Base-by-base conservation (phyloP, 2,329 filamentous ascomycete genomes). In the Colletotrichum musicola region DNA sequence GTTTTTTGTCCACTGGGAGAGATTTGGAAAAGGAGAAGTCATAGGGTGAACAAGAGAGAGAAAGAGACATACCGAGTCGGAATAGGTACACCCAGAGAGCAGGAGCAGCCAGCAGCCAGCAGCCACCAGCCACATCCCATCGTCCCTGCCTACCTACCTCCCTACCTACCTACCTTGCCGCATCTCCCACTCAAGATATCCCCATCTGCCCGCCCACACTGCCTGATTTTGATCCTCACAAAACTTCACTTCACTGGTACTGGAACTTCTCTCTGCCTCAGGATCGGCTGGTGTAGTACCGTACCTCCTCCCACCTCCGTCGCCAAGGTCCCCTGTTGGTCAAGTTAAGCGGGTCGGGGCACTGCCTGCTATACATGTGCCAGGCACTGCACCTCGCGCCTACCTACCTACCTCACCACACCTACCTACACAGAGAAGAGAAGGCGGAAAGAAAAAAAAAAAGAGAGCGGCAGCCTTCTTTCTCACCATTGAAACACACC, bases 381-480 rank as follows among this genome's bases (percentile, higher is more conserved):
- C 51, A 63, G 64, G 64, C 59, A 64, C 64, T 44, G 40, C 42
- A 46, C 51, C 53, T 54, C 18, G 59, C 38, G 27, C 47, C 42
- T 35, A 30, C 16, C 50, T 51, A 42, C 58, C 47, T 49, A 38
- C 56, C 56, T 30, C 35, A 30, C 16, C 44, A 46, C 16, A 14
- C 44, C 30, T 35, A 10, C 30, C 30, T 35, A 35, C 30, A 35
- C 30, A 35, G 30, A 35, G 30, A 35, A 35, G 30, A 35, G 30
- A 35, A 35, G 30, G 7, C 30, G 30, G 30, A 35, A 30, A 18
- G 44, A 20, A 53, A 47, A 27, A 42, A 14, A 76, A 74, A 73
- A 72, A 73, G 74, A 74, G 70, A 73, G 57, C 72, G 70, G 72
- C 69, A 73, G 67, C 22, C 62, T 65, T 63, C 53, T 63, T 62